Conservation (phyloP, 2,329 filamentous ascomycete species). For the Colletotrichum musicola region DNA sequence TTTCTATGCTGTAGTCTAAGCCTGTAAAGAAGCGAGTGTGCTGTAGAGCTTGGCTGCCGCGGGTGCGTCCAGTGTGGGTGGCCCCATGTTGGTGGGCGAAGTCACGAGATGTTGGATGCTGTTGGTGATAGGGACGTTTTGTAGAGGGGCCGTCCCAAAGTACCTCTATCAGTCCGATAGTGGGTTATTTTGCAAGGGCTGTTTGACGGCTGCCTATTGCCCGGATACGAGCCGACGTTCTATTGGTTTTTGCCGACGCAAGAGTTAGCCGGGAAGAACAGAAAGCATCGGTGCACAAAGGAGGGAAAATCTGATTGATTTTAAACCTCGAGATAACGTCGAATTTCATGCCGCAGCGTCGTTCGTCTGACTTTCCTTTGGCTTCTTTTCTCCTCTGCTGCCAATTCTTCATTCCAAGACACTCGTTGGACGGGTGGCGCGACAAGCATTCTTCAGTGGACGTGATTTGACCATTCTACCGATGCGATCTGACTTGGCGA, state of each 20-base stretch:
- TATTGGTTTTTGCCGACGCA: background rate
- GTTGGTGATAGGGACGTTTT: background rate
- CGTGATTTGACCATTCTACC: background rate
- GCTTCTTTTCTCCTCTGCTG: background rate
- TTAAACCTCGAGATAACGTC: slow-evolving; percentile 8
- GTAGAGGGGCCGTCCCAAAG: background rate
- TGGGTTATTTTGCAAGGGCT: background rate
- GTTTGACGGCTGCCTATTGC: slow-evolving; percentile 8
- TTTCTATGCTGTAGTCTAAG: background rate
- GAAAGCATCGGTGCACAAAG: background rate
- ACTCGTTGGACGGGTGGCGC: background rate
- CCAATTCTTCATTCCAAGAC: background rate
- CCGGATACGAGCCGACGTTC: slow-evolving; percentile 17
- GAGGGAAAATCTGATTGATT: background rate
- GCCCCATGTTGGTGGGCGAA: background rate
- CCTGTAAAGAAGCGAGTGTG: too few species aligned
- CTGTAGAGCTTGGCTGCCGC: too few species aligned
- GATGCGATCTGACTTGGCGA: slow-evolving; percentile 13
- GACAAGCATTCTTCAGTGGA: slow-evolving; percentile 24
- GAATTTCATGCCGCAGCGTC: slow-evolving; percentile 1
- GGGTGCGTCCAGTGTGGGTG: too few species aligned
- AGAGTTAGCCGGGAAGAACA: background rate
- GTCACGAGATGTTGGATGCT: background rate
- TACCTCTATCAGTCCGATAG: background rate
- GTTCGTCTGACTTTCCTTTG: background rate